Evolutionary conservation across 495 filamentous ascomycete genomes (phyloP).

Genomic region (Evernia prunastri): DNA sequence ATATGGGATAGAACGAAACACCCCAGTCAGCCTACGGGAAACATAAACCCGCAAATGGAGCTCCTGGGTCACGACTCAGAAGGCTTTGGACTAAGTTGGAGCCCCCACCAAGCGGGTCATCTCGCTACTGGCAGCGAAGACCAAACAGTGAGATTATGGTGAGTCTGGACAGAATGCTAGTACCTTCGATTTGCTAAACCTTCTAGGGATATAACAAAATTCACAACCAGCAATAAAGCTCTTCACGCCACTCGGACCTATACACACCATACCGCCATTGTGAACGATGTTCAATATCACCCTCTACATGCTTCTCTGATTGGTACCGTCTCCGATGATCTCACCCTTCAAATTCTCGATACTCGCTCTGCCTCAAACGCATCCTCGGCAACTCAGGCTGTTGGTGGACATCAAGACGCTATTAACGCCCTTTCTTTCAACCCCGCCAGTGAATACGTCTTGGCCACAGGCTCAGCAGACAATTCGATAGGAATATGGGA

Average conservation of each 20-base stretch:
- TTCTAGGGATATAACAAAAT: conserved; percentile 68
- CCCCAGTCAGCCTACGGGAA: conserved; percentile 60
- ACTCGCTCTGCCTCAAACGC: conserved; percentile 59
- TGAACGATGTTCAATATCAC: conserved; percentile 95
- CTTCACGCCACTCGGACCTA: conserved; percentile 66
- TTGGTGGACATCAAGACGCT: conserved; percentile 74
- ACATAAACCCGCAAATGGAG: conserved; percentile 73
- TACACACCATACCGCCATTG: conserved; percentile 80
- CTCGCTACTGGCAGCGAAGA: conserved; percentile 89
- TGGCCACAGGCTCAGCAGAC: conserved; percentile 90
- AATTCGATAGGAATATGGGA: conserved; percentile 96
- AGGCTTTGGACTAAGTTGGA: conserved; percentile 95
- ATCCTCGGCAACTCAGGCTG: conserved; percentile 53
- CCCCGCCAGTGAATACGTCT: conserved; percentile 72
- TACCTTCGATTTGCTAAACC: conserved; percentile 15
- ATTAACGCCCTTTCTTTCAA: conserved; percentile 95
- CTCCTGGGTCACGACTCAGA: conserved; percentile 80
- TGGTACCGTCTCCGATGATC: conserved; percentile 90
- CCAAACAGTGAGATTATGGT: conserved; percentile 85
- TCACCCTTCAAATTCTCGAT: conserved; percentile 88
- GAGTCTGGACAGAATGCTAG: conserved; percentile 13
- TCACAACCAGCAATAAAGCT: conserved; percentile 60
- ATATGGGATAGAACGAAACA: conserved; percentile 97
- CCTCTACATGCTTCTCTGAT: conserved; percentile 74
- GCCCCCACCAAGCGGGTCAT: conserved; percentile 70